Base-by-base conservation (phyloP, 306 rosid species). In the Alnus glutinosa region DNA sequence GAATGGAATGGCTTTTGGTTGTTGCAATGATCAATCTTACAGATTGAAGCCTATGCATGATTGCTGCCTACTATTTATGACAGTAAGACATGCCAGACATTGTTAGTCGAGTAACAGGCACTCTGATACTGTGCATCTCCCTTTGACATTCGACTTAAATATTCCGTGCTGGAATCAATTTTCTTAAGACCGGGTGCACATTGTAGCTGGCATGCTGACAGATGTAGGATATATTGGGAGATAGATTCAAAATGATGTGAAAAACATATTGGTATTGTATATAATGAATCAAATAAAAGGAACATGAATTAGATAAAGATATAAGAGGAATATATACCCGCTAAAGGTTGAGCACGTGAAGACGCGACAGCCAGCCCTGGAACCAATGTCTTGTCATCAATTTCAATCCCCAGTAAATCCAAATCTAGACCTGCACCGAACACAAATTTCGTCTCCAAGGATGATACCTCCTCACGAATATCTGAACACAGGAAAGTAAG, bases 291-390 rank as follows among this genome's bases (percentile, higher is more conserved):
- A 9, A 18, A 42, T 16, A 18, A 39, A 39, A 36, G 42, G 70
- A 36, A 14, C 70, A 36, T 36, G 23, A 42, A 16, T 15, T 59
- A 36, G 34, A 49, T 3, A 67, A 30, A 80, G 39, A 76, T 58
- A 13, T 5, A 58, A 61, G 50, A 67, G 85, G 79, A 77, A 39
- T 23, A 18, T 44, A 66, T 78, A 95, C 98, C 99, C 82, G 99
- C 97, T 39, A 95, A 85, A 10, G 92, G 89, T 82, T 80, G 81
- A 75, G 97, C 91, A 15, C 92, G 94, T 47, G 98, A 92, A 84
- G 98, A 84, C 19, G 98, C 86, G 63, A 95, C 98, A 59, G 98
- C 87, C 62, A 95, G 54, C 74, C 99, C 98, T 0, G 99, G 99
- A 83, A 95, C 89, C 88, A 95, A 80, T 23, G 97, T 90, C 74